These are phyloP conservation scores for Sisymbrium altissimum DNA, from an alignment of 345 rosid genomes.

Conservation along the genomic window DNA sequence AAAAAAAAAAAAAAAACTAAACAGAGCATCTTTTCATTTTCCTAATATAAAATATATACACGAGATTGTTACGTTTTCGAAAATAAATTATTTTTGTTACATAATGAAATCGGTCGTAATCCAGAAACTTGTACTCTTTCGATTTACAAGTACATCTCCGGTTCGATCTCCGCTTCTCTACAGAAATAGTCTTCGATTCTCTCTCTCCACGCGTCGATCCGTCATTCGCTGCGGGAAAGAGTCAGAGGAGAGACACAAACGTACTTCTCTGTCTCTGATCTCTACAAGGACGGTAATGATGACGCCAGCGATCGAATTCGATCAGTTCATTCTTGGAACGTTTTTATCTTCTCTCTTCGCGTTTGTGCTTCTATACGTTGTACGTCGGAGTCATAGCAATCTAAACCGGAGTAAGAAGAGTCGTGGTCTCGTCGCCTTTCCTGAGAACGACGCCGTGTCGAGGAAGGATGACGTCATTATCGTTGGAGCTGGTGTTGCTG, in stretches of 20 bases:
- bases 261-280: background rate
- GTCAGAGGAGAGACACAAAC: background rate
- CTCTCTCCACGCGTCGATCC: background rate
- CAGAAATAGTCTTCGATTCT: background rate
- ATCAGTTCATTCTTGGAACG: slow-evolving; percentile 6
- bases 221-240: background rate
- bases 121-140: background rate
- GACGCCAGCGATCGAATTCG: background rate
- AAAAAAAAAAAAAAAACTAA: too few species aligned
- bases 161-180: background rate
- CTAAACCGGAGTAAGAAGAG: slow-evolving; percentile 4
- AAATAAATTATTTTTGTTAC: too few species aligned
- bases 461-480: slow-evolving; percentile 33
- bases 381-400: background rate
- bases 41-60: too few species aligned
- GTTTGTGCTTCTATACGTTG: slow-evolving; percentile 1
- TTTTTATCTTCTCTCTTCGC: slow-evolving; percentile 15
- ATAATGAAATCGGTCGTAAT: background rate
- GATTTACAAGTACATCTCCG: background rate
- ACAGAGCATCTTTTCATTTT: too few species aligned
- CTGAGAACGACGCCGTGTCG: background rate
- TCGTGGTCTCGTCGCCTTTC: background rate
- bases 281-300: background rate
- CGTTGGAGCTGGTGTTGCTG: slow-evolving; percentile 46
- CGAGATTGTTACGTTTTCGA: too few species aligned